A percentile compares a stretch with the other conserved stretches of the same genome.
These are phyloP conservation scores for Ceratocystis ficicola DNA, from an alignment of 2,329 filamentous ascomycete genomes.

Conservation along the genomic window DNA sequence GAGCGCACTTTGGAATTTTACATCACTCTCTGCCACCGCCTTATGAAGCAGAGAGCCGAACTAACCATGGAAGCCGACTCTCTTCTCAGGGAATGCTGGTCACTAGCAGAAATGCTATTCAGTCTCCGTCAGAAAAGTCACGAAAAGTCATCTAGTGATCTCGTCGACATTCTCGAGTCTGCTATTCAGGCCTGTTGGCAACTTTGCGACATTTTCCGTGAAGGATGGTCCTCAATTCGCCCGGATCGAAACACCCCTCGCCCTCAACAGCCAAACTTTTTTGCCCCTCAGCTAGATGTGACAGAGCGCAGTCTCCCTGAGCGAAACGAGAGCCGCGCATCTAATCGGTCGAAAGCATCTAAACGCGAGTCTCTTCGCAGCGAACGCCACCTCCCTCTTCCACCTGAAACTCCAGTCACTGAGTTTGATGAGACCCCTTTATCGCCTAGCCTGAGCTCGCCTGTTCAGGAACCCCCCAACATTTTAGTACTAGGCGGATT, in stretches of 20 bases:
- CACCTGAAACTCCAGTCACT: slow-evolving; percentile 73
- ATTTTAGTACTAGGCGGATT: slow-evolving; percentile 70
- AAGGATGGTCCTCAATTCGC: slow-evolving; percentile 80
- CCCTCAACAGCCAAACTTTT: slow-evolving; percentile 65
- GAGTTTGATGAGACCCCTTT: slow-evolving; percentile 86
- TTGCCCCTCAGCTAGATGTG: slow-evolving; percentile 38
- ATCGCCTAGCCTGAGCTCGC: slow-evolving; percentile 64
- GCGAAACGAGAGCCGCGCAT: slow-evolving; percentile 35
- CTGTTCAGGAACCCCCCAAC: slow-evolving; percentile 56
- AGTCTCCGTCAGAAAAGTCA: slow-evolving; percentile 66
- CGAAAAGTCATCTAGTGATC: slow-evolving; percentile 57
- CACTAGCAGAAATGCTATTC: slow-evolving; percentile 83
- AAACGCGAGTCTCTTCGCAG: slow-evolving; percentile 37
- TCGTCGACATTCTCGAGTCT: slow-evolving; percentile 60
- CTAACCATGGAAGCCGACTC: slow-evolving; percentile 72
- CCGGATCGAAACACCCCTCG: slow-evolving; percentile 78
- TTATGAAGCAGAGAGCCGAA: slow-evolving; percentile 88
- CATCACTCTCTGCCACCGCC: slow-evolving; percentile 77
- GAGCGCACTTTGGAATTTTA: slow-evolving; percentile 91
- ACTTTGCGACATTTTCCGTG: slow-evolving; percentile 80
- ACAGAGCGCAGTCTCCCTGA: slow-evolving; percentile 15
- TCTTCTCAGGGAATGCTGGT: slow-evolving; percentile 76
- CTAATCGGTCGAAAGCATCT: slow-evolving; percentile 40
- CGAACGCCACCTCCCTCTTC: slow-evolving; percentile 36
- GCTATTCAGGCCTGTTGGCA: slow-evolving; percentile 93